Evolutionary conservation across 208 protist species (phyloP), one percentile per base, ranked within the genome.

Genomic region (Acanthamoeba culbertsoni): DNA sequence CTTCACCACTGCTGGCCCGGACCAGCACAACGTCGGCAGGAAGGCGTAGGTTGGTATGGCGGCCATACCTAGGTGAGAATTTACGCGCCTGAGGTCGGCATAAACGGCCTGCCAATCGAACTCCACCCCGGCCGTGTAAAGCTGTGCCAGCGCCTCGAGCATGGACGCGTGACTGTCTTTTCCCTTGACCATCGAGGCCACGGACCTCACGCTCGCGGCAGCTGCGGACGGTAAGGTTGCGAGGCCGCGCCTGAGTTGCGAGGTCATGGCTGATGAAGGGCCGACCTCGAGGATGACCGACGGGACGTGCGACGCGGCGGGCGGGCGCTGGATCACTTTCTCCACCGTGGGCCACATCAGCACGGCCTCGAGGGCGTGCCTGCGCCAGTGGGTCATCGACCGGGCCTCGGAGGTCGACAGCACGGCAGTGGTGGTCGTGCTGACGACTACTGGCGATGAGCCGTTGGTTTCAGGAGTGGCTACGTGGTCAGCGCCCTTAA

Each of bases 271-370:
- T 12, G 82, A 89, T 2, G 82, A 89, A 2, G 82, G 82, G 16
- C 82, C 82, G 1, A 89, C 63, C 46, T 89, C 82, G 33, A 89
- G 82, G 4, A 89, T 16, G 14, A 63, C 73, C 45, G 71, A 37
- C n/a, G 23, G 31, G 31, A 23, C n/a, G n/a, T n/a, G n/a, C n/a
- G n/a, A n/a, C n/a, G n/a, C n/a, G n/a, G n/a, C n/a, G n/a, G n/a
- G n/a, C n/a, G n/a, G n/a, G n/a, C n/a, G n/a, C 12, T 26, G 0
- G 20, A 89, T 42, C 42, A 89, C 7, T 7, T 63, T 31, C 18
- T n/a, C 82, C 23, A 89, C 26, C 26, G 48, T 31, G 20, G 82
- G 82, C 82, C 82, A 89, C 18, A 89, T n/a, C 35, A 89, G 82
- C 43, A 89, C 82, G 5, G 82, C 35, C 23, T 63, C 82, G 51